Percentiles rank a stretch among this genome's conserved stretches.
phyloP scores from a whole-genome alignment of 768 basidiomycete species.

The Boletus sp. region DNA sequence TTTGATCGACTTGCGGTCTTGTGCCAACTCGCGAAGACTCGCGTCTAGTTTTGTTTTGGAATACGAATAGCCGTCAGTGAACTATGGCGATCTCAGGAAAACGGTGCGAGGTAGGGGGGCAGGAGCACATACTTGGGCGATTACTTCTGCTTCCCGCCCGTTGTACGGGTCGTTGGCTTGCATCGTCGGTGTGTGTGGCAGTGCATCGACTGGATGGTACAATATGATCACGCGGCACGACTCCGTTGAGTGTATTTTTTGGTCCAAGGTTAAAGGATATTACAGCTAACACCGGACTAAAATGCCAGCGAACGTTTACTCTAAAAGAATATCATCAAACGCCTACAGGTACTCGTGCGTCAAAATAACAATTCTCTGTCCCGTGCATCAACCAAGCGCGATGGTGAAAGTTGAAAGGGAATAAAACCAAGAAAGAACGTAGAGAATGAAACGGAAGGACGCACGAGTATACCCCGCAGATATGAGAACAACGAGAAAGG shows the following conservation, averaged over 20 bases:
- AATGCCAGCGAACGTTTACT: constrained; percentile 28
- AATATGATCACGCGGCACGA: neutral
- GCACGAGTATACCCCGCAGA: constrained; percentile 20
- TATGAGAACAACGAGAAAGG: constrained; percentile 15
- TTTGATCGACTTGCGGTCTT: constrained; percentile 52
- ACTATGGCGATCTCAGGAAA: constrained; percentile 40
- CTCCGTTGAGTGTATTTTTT: constrained; percentile 8
- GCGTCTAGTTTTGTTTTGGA: constrained; percentile 33
- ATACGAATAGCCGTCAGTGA: constrained; percentile 52
- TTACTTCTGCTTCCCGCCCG: constrained; percentile 30
- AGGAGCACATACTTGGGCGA: constrained; percentile 20
- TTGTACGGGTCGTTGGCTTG: constrained; percentile 24
- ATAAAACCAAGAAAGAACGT: constrained; percentile 25
- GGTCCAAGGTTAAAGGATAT: constrained; percentile 21
- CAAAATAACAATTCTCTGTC: constrained; percentile 15
- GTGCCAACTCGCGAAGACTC: constrained; percentile 48
- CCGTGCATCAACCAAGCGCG: constrained; percentile 12
- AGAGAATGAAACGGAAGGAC: constrained; percentile 9
- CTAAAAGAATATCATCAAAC: constrained; percentile 20
- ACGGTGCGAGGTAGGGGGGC: neutral
- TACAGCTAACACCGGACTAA: constrained; percentile 30
- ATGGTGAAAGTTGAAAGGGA: constrained; percentile 7
- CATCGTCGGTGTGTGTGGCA: constrained; percentile 20
- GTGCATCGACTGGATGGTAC: constrained; percentile 8
- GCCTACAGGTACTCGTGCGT: constrained; percentile 17